Conservation (phyloP, 768 basidiomycete species). For the Amanita rimosa region DNA sequence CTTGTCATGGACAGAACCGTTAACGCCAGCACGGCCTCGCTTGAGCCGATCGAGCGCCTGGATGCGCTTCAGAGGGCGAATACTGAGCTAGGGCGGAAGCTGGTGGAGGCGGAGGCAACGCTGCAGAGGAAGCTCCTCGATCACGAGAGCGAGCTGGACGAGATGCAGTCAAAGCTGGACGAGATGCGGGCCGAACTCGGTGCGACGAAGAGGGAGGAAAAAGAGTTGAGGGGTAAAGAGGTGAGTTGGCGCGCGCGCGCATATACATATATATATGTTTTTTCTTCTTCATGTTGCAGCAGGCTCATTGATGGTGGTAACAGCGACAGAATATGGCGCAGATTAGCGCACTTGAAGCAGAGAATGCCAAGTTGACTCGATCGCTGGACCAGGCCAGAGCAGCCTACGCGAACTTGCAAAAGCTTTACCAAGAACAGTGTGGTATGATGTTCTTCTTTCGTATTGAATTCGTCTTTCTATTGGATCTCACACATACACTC, state of each 20-base stretch:
- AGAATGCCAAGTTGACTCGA: conserved; percentile 67
- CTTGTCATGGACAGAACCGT: conserved; percentile 50
- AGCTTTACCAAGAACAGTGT: conserved; percentile 85
- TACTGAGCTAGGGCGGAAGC: conserved; percentile 60
- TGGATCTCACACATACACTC: neutral
- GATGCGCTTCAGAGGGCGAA: conserved; percentile 69
- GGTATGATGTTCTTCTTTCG: conserved; percentile 31
- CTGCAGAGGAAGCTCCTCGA: conserved; percentile 57
- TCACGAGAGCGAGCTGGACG: conserved; percentile 77
- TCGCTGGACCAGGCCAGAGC: conserved; percentile 61
- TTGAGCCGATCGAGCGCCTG: conserved; percentile 62
- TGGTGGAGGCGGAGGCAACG: conserved; percentile 63
- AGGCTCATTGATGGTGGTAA: neutral
- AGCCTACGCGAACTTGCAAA: conserved; percentile 68
- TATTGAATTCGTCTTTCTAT: neutral
- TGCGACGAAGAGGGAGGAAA: conserved; percentile 82
- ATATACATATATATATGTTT: conserved; percentile 4
- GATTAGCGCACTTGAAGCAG: conserved; percentile 63
- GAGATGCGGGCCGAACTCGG: conserved; percentile 69
- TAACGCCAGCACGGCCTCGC: conserved; percentile 52
- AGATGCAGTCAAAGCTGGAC: conserved; percentile 67
- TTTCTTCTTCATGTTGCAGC: conserved; percentile 1
- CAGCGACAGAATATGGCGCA: conserved; percentile 57
- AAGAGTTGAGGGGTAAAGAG: conserved; percentile 83
- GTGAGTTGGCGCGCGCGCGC: conserved; percentile 28